Conservation (phyloP, 306 rosid genomes). For the Argentina anserina region DNA sequence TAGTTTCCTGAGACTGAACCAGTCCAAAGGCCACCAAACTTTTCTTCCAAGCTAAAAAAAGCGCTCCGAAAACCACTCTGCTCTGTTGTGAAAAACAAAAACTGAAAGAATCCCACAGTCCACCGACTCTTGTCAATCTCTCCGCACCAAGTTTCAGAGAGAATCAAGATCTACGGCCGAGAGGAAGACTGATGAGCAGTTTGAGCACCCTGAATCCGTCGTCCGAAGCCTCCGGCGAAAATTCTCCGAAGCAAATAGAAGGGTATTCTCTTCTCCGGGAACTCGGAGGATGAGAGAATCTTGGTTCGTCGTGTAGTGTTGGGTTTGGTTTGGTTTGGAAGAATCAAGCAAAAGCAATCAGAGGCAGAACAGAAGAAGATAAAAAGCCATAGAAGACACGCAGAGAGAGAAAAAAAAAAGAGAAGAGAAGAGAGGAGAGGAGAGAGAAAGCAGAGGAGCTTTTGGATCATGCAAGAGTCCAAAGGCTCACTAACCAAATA, state of each 20-base stretch:
- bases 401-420: conserved; percentile 12
- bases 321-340: conserved; percentile 18
- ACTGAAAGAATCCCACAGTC: neutral
- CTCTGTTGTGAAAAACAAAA: neutral
- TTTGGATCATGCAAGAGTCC: conserved; percentile 50
- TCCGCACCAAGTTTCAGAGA: neutral
- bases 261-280: neutral
- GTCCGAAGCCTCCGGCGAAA: neutral
- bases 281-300: neutral
- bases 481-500: conserved; percentile 32
- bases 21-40: conserved; percentile 5
- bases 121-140: neutral
- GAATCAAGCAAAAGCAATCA: conserved; percentile 17
- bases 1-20: neutral
- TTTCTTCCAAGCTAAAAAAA: neutral
- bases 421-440: too few species aligned
- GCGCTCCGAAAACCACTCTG: conserved; percentile 6
- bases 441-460: conserved; percentile 1
- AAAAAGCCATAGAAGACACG: conserved; percentile 28
- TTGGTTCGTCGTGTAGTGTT: neutral
- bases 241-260: neutral
- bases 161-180: conserved; percentile 14
- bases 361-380: conserved; percentile 34
- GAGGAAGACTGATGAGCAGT: neutral
- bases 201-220: neutral